Evolutionary conservation across 1,284 basidiomycete genomes (phyloP).

Genomic region (Rhodotorula glutinis): DNA sequence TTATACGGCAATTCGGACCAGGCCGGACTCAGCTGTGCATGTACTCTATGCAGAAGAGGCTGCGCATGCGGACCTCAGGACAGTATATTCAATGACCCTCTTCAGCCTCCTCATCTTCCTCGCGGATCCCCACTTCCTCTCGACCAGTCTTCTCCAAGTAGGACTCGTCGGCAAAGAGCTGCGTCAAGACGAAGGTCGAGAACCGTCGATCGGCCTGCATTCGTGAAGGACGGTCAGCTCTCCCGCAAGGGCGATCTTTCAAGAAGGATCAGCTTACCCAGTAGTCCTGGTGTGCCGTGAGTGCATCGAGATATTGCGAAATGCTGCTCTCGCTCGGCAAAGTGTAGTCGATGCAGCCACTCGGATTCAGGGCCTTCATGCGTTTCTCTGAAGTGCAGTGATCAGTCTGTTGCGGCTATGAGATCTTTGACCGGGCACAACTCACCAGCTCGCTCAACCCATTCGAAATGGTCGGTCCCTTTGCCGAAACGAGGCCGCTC

Average conservation of each 20-base stretch:
- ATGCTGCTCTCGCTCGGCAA: constrained; percentile 27
- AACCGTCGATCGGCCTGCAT: constrained; percentile 24
- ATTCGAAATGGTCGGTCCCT: constrained; percentile 22
- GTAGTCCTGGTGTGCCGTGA: constrained; percentile 25
- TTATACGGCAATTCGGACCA: no score
- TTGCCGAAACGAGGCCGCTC: constrained; percentile 26
- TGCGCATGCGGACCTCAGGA: no score
- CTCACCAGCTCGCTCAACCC: constrained; percentile 16
- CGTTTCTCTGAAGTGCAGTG: constrained; percentile 21
- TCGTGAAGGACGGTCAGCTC: background rate
- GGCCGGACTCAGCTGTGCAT: no score
- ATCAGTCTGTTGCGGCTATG: no score
- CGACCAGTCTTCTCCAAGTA: constrained; percentile 31
- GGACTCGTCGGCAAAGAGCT: constrained; percentile 27
- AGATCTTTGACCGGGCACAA: no score
- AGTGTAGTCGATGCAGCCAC: constrained; percentile 25
- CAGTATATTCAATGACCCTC: no score
- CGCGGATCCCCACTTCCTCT: constrained; percentile 32
- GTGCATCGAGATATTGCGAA: constrained; percentile 26
- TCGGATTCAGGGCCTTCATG: constrained; percentile 30
- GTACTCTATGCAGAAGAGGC: no score
- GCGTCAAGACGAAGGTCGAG: constrained; percentile 27
- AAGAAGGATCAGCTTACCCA: constrained; percentile 14
- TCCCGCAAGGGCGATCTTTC: background rate
- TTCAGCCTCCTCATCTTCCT: constrained; percentile 13